phyloP scores from a whole-genome alignment of 2,329 filamentous ascomycete genomes.

The Exophiala bonariae region DNA sequence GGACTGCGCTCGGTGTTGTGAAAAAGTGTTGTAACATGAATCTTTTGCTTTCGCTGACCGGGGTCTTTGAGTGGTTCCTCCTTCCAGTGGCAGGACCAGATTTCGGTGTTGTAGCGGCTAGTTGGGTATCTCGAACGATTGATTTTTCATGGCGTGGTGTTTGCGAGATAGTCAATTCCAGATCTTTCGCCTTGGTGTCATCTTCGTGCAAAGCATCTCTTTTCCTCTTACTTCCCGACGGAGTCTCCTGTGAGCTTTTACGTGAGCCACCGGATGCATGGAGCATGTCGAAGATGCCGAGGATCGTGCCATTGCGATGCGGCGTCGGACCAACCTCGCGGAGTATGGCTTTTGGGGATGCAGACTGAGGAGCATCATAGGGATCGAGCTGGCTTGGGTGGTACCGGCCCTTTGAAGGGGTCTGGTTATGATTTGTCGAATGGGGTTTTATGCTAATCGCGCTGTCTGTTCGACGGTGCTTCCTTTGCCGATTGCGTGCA shows the following conservation, averaged over 20 bases:
- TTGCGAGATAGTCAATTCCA: conserved; percentile 24
- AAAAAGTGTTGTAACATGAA: conserved; percentile 47
- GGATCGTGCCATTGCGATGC: conserved; percentile 48
- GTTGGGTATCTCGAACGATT: conserved; percentile 8
- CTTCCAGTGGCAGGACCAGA: conserved; percentile 27
- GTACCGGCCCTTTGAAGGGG: conserved; percentile 36
- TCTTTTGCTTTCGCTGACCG: conserved; percentile 44
- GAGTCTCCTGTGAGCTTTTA: conserved; percentile 32
- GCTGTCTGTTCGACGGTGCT: conserved; percentile 20
- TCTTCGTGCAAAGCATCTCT: conserved; percentile 8
- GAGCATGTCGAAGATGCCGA: conserved; percentile 50
- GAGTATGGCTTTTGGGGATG: conserved; percentile 32
- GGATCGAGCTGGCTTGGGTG: conserved; percentile 45
- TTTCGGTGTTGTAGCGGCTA: conserved; percentile 6
- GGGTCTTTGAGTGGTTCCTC: conserved; percentile 35
- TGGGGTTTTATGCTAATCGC: conserved; percentile 21
- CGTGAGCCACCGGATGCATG: conserved; percentile 38
- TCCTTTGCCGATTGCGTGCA: background rate
- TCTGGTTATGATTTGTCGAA: conserved; percentile 19
- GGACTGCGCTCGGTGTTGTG: conserved; percentile 45
- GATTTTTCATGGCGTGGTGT: conserved; percentile 38
- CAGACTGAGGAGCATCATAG: conserved; percentile 42
- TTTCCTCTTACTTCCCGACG: conserved; percentile 26
- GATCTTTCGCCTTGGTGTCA: conserved; percentile 29
- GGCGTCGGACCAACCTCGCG: conserved; percentile 49